Evolutionary conservation across 2,329 filamentous ascomycete species (phyloP).

Genomic region (Exophiala calicioides): DNA sequence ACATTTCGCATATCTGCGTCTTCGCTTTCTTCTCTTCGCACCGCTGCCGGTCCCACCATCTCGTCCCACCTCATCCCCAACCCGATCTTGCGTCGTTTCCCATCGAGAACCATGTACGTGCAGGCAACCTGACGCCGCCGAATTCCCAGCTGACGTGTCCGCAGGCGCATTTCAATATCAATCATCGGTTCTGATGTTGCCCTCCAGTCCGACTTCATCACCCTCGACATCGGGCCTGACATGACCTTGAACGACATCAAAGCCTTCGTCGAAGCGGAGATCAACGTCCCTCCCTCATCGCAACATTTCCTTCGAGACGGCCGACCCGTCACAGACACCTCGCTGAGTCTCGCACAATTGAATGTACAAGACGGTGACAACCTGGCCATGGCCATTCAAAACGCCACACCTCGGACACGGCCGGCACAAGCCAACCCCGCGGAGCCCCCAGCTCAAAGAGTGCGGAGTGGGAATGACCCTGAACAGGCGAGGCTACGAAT

Average conservation of each 20-base stretch:
- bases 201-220: conserved; percentile 72
- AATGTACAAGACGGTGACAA: conserved; percentile 87
- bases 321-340: conserved; percentile 71
- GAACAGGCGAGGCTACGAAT: conserved; percentile 83
- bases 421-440: conserved; percentile 18
- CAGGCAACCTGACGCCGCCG: background rate
- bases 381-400: conserved; percentile 76
- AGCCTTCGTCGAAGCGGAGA: conserved; percentile 83
- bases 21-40: background rate
- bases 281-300: conserved; percentile 66
- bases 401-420: conserved; percentile 25
- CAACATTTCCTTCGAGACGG: conserved; percentile 93
- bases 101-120: no score
- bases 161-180: conserved; percentile 83
- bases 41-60: no score
- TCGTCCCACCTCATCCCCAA: background rate
- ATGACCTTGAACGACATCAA: conserved; percentile 85
- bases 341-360: conserved; percentile 78
- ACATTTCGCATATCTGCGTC: no score
- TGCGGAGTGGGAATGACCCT: conserved; percentile 57
- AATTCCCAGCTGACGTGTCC: conserved; percentile 10
- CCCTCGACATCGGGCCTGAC: conserved; percentile 77
- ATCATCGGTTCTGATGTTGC: conserved; percentile 72
- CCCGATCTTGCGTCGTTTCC: no score
- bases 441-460: conserved; percentile 25